Base-by-base conservation (phyloP, 441 rosid genomes). In the Corymbia calophylla region DNA sequence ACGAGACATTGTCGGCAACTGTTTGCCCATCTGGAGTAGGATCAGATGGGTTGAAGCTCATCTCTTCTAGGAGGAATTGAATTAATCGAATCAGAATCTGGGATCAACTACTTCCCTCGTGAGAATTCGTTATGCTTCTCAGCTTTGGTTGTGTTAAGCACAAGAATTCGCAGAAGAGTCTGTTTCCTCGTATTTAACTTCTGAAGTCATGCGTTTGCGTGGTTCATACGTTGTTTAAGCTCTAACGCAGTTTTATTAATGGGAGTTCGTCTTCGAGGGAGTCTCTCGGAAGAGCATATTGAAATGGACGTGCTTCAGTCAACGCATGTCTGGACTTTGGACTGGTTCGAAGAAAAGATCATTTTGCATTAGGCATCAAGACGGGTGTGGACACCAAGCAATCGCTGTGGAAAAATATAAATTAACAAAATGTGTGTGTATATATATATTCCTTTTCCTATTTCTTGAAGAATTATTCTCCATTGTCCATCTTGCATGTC, bases 1-100 rank as follows among this genome's bases (percentile, higher is more conserved):
- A 54, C 21, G 21, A 54, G 56, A 18, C 0, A 16, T 54, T 1
- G 19, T 54, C 56, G 4, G 19, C 55, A 53, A 15, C 56, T 15
- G 3, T 54, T 54, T 18, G 56, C 23, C n/a, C n/a, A n/a, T n/a
- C n/a, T n/a, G n/a, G n/a, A n/a, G n/a, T n/a, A n/a, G 21, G 17
- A 0, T 53, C 17, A 7, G 16, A 54, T 54, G 1, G 0, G 56
- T 53, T 0, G n/a, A n/a, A n/a, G 56, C 56, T 2, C 58, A 55
- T 55, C 58, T 55, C 58, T 55, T 55, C 58, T 55, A 0, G 25
- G 58, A 0, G 58, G 23, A 55, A 55, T 55, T 9, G 9, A 55
- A 55, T 55, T 9, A n/a, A n/a, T n/a, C n/a, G n/a, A n/a, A n/a
- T n/a, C n/a, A n/a, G n/a, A n/a, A n/a, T 55, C 60, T 21, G 60